These are phyloP conservation scores for Boletus reticulatus DNA, from an alignment of 768 basidiomycete genomes.

Conservation along the genomic window DNA sequence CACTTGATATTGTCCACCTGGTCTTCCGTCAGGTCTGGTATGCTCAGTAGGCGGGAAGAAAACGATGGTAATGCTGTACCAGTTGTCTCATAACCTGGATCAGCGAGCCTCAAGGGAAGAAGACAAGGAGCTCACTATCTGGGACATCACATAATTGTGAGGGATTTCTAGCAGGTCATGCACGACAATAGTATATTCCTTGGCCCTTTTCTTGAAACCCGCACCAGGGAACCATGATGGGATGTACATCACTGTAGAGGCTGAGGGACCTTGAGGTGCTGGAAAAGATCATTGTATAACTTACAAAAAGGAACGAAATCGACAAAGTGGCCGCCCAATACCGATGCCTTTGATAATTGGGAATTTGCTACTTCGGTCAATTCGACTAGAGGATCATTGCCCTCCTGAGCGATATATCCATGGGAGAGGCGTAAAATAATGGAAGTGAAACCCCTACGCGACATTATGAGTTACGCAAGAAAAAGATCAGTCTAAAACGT, in stretches of 20 bases:
- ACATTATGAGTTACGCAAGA: background rate
- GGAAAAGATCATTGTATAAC: background rate
- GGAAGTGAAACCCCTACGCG: background rate
- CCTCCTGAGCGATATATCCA: background rate
- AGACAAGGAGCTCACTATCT: slow-evolving; percentile 10
- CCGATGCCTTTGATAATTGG: background rate
- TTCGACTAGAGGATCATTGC: background rate
- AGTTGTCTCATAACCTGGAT: slow-evolving; percentile 4
- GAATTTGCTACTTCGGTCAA: background rate
- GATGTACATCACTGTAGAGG: slow-evolving; percentile 22
- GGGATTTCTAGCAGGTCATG: slow-evolving; percentile 7
- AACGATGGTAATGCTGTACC: slow-evolving; percentile 17
- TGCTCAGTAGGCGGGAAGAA: slow-evolving; percentile 6
- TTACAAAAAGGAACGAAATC: slow-evolving; percentile 11
- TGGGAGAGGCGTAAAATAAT: background rate
- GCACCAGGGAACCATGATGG: slow-evolving; percentile 24
- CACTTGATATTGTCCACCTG: slow-evolving; percentile 17
- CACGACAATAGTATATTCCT: slow-evolving; percentile 5
- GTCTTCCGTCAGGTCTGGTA: slow-evolving; percentile 10
- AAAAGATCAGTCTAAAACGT: background rate
- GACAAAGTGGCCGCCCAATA: background rate
- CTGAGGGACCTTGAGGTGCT: background rate
- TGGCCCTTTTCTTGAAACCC: slow-evolving; percentile 14
- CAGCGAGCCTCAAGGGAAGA: background rate
- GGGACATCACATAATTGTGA: slow-evolving; percentile 9